These are phyloP conservation scores for Phytophthora cactorum DNA, from an alignment of 352 stramenopile genomes.

Conservation along the genomic window DNA sequence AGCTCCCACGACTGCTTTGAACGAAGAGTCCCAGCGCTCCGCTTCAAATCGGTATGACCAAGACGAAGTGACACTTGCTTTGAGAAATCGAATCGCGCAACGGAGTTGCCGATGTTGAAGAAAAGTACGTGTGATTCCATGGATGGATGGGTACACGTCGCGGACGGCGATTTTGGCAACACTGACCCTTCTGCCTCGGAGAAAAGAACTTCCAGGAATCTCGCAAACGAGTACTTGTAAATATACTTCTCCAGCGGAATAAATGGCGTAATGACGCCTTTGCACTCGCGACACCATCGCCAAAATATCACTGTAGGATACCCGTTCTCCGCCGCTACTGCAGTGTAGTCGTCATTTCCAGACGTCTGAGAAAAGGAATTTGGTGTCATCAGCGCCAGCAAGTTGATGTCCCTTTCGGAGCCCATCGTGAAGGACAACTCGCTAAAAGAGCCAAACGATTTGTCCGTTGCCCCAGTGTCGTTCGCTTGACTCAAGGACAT, in stretches of 20 bases:
- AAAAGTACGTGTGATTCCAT: conserved; percentile 79
- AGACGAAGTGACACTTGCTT: conserved; percentile 51
- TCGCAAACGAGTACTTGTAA: conserved; percentile 98
- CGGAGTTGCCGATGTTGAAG: conserved; percentile 80
- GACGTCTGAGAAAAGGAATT: conserved; percentile 35
- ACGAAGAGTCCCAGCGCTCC: not conserved
- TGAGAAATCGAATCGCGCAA: conserved; percentile 74
- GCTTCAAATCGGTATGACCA: conserved; percentile 23
- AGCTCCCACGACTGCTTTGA: conserved; percentile 23
- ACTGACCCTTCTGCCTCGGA: conserved; percentile 63
- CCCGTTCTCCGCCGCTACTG: conserved; percentile 27
- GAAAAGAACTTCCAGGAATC: conserved; percentile 97
- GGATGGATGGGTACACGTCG: conserved; percentile 50
- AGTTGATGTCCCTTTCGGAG: conserved; percentile 50
- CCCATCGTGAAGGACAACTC: conserved; percentile 38
- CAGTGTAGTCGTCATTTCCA: conserved; percentile 30
- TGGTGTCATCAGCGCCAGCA: conserved; percentile 51
- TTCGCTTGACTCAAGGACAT: conserved; percentile 47
- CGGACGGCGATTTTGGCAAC: conserved; percentile 13
- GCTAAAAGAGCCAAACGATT: conserved; percentile 41
- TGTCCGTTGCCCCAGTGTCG: conserved; percentile 32
- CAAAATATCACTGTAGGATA: conserved; percentile 93
- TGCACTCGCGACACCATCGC: conserved; percentile 97
- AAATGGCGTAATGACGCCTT: conserved; percentile 92
- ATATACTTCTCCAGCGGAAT: conserved; percentile 89